These are phyloP conservation scores for Boletellus emodensis DNA, from an alignment of 768 basidiomycete species.

Conservation along the genomic window DNA sequence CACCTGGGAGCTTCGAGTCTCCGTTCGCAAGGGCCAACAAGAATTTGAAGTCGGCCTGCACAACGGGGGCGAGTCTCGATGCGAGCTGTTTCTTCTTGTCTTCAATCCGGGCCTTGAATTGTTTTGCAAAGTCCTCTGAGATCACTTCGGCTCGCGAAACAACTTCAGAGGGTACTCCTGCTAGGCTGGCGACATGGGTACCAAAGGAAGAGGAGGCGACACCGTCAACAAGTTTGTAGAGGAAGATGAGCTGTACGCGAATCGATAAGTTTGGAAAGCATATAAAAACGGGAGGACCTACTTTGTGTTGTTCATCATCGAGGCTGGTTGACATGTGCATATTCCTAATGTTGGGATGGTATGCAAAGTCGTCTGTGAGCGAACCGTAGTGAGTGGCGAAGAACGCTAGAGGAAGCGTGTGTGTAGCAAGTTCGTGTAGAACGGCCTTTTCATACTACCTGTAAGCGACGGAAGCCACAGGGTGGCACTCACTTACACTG, in stretches of 20 bases:
- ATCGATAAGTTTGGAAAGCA: background rate
- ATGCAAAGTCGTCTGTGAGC: conserved; percentile 88
- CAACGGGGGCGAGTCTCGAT: conserved; percentile 66
- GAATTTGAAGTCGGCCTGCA: conserved; percentile 89
- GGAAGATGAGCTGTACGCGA: conserved; percentile 69
- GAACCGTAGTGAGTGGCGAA: conserved; percentile 99
- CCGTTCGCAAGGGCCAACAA: conserved; percentile 62
- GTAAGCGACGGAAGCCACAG: conserved; percentile 4
- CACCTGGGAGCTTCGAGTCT: conserved; percentile 46
- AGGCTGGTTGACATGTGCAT: conserved; percentile 97
- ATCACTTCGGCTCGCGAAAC: conserved; percentile 86
- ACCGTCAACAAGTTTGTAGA: conserved; percentile 90
- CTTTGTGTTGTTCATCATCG: conserved; percentile 88
- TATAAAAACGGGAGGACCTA: conserved; percentile 27
- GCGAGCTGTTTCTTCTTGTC: conserved; percentile 48
- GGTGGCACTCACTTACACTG: conserved; percentile 46
- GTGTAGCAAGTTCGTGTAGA: conserved; percentile 89
- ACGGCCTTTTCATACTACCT: conserved; percentile 57
- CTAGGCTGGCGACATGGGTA: conserved; percentile 92
- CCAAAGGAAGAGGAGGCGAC: conserved; percentile 88
- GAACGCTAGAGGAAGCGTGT: conserved; percentile 86
- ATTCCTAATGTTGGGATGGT: conserved; percentile 87
- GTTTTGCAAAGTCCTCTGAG: conserved; percentile 79
- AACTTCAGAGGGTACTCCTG: conserved; percentile 82
- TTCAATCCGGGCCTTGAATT: conserved; percentile 80